phyloP scores from a whole-genome alignment of 768 basidiomycete genomes.

The Leccinellum rugosiceps region DNA sequence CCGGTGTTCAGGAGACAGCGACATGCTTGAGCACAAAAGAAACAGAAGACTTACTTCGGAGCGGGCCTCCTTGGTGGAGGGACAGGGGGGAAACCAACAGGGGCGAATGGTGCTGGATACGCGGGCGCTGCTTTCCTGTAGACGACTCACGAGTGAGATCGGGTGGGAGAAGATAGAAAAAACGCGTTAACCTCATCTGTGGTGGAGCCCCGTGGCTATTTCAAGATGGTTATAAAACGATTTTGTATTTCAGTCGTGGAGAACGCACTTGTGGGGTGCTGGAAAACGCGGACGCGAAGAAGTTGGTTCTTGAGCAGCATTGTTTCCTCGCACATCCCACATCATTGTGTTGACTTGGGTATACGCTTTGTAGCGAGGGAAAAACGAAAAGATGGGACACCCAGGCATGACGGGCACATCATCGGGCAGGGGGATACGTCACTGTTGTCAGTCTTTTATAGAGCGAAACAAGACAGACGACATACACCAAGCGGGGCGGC shows the following conservation, averaged over 20 bases:
- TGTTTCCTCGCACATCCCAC: slow-evolving; percentile 28
- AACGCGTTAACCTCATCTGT: slow-evolving; percentile 12
- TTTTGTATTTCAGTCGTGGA: neutral
- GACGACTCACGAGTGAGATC: neutral
- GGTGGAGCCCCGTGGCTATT: slow-evolving; percentile 11
- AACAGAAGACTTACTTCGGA: slow-evolving; percentile 20
- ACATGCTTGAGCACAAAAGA: neutral
- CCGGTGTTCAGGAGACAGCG: slow-evolving; percentile 7
- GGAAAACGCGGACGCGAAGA: slow-evolving; percentile 17
- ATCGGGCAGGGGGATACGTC: slow-evolving; percentile 3
- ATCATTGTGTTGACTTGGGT: slow-evolving; percentile 29
- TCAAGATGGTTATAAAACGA: neutral
- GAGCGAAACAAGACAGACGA: slow-evolving; percentile 4
- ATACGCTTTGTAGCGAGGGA: slow-evolving; percentile 33
- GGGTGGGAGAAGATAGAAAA: neutral
- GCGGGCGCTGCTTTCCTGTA: slow-evolving; percentile 16
- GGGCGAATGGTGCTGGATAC: slow-evolving; percentile 18
- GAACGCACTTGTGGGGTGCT: slow-evolving; percentile 17
- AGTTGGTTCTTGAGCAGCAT: slow-evolving; percentile 9
- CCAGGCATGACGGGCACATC: slow-evolving; percentile 25
- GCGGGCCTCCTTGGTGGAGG: slow-evolving; percentile 14
- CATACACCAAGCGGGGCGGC: slow-evolving; percentile 19
- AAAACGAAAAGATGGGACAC: slow-evolving; percentile 29
- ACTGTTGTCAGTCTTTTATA: slow-evolving; percentile 24
- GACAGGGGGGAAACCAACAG: neutral